Conservation (phyloP, 768 basidiomycete species). For the Lyophyllum decastes region DNA sequence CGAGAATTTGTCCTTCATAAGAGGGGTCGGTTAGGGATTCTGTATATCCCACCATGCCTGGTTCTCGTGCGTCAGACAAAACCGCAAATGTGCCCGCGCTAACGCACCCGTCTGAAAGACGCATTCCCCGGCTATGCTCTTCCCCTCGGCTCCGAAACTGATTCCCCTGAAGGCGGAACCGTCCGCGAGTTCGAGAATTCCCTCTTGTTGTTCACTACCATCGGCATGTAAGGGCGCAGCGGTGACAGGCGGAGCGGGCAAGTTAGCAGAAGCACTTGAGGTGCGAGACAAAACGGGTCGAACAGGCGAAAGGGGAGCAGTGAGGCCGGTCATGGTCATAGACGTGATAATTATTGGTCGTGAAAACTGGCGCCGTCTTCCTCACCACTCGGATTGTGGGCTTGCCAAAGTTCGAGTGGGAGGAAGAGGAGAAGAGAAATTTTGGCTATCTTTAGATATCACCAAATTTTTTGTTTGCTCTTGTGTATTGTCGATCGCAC, state of each 20-base stretch:
- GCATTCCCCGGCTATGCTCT: constrained; percentile 95
- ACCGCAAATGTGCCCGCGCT: background rate
- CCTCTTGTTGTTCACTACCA: constrained; percentile 42
- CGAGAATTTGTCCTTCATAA: constrained; percentile 96
- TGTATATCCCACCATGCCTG: constrained; percentile 99
- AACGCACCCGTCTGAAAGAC: constrained; percentile 97
- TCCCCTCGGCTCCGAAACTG: constrained; percentile 90
- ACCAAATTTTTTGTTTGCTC: constrained; percentile 37
- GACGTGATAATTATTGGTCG: constrained; percentile 16
- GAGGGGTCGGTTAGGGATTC: constrained; percentile 98
- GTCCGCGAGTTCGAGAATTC: constrained; percentile 87
- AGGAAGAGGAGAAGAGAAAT: constrained; percentile 54
- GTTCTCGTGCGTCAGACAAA: constrained; percentile 11
- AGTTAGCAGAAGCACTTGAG: constrained; percentile 33
- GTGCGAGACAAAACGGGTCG: constrained; percentile 49
- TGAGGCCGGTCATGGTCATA: constrained; percentile 21
- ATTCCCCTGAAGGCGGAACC: constrained; percentile 87
- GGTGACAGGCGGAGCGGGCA: constrained; percentile 39
- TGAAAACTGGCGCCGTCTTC: constrained; percentile 33
- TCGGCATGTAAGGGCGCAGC: constrained; percentile 30
- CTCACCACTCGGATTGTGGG: constrained; percentile 47
- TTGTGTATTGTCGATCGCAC: constrained; percentile 21
- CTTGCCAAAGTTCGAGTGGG: constrained; percentile 40
- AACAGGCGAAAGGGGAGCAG: constrained; percentile 26
- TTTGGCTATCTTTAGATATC: constrained; percentile 34